These are phyloP conservation scores for Macrocybe gigantea DNA, from an alignment of 768 basidiomycete genomes.

Conservation along the genomic window DNA sequence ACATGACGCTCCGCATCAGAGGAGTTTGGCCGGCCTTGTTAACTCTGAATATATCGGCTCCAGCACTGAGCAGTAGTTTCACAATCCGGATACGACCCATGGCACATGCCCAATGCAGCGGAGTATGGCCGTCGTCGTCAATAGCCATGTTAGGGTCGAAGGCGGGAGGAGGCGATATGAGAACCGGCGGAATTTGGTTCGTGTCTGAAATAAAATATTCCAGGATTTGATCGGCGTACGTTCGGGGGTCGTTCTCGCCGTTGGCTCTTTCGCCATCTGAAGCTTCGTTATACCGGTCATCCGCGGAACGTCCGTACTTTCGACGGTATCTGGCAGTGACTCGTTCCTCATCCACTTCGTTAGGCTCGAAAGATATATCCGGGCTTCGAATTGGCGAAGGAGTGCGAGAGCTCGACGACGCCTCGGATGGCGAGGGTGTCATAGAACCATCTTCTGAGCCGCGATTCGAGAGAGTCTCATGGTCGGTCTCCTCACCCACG, in stretches of 20 bases:
- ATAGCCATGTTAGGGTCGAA: slow-evolving; percentile 96
- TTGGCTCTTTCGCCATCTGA: slow-evolving; percentile 43
- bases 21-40: slow-evolving; percentile 97
- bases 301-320: slow-evolving; percentile 38
- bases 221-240: slow-evolving; percentile 93
- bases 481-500: slow-evolving; percentile 54
- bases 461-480: slow-evolving; percentile 57
- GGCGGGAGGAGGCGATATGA: slow-evolving; percentile 83
- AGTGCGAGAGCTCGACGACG: slow-evolving; percentile 84
- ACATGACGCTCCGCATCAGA: slow-evolving; percentile 98
- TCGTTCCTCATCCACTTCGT: slow-evolving; percentile 27
- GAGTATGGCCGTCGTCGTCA: slow-evolving; percentile 96
- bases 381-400: slow-evolving; percentile 81
- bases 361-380: slow-evolving; percentile 37
- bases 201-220: slow-evolving; percentile 99
- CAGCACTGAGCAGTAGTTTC: slow-evolving; percentile 87
- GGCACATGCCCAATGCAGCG: slow-evolving; percentile 97
- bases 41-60: slow-evolving; percentile 95
- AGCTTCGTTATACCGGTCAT: slow-evolving; percentile 38
- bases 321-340: slow-evolving; percentile 5
- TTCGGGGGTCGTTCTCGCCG: slow-evolving; percentile 46
- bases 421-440: slow-evolving; percentile 85
- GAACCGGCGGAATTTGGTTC: slow-evolving; percentile 80
- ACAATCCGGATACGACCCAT: slow-evolving; percentile 98
- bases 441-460: slow-evolving; percentile 85